A percentile compares a stretch with the other conserved stretches of the same genome.
phyloP scores from a whole-genome alignment of 345 rosid species.

The Anastatica hierochuntica region DNA sequence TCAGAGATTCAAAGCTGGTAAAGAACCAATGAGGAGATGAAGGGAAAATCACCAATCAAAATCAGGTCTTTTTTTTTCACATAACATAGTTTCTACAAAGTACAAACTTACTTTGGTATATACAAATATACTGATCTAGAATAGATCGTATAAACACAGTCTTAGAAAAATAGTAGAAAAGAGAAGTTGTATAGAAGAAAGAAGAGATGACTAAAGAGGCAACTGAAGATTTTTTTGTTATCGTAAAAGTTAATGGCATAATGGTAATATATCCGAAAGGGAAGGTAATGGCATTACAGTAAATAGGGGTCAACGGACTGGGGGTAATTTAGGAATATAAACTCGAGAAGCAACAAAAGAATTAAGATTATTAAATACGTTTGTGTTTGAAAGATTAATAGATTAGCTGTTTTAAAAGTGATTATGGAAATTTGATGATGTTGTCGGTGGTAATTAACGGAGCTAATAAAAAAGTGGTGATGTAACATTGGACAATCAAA shows the following conservation, averaged over 20 bases:
- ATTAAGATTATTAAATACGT: no score
- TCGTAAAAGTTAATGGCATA: not conserved
- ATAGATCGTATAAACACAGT: not conserved
- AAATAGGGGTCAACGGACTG: not conserved
- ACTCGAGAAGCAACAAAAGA: slow-evolving; percentile 13
- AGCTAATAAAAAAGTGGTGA: not conserved
- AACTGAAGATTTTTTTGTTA: slow-evolving; percentile 12
- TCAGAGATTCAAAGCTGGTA: slow-evolving; percentile 14
- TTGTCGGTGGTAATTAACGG: slow-evolving; percentile 6
- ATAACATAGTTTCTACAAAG: not conserved
- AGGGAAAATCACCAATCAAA: not conserved
- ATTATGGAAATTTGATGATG: not conserved
- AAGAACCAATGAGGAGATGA: slow-evolving; percentile 17
- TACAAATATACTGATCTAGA: not conserved
- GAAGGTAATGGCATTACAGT: slow-evolving; percentile 3
- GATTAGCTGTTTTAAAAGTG: not conserved
- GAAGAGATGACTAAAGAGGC: not conserved
- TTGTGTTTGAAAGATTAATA: not conserved
- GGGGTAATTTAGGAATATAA: not conserved
- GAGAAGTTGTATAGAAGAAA: not conserved
- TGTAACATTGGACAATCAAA: slow-evolving; percentile 4
- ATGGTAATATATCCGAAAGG: not conserved
- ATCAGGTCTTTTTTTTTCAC: slow-evolving; percentile 4
- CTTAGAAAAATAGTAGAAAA: not conserved
- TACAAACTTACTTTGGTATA: not conserved